Conservation (phyloP, 2,329 filamentous ascomycete genomes). For the Trichocomaceae sp. region DNA sequence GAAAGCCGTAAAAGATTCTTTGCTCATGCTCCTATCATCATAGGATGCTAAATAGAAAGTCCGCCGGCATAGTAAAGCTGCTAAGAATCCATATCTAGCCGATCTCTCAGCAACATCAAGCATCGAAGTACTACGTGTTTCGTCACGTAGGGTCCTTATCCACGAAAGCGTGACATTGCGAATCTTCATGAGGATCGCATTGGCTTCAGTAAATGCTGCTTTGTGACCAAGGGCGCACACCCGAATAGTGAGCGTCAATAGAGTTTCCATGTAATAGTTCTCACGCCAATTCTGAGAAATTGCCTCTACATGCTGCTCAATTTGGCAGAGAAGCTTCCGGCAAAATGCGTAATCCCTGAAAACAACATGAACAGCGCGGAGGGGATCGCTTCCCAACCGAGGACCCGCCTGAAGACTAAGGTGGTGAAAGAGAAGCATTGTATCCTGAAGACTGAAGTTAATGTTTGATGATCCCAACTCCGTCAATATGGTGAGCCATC, state of each 20-base stretch:
- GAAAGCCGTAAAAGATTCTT: conserved; percentile 23
- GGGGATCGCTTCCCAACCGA: conserved; percentile 19
- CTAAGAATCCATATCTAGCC: conserved; percentile 6
- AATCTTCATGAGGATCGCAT: conserved; percentile 34
- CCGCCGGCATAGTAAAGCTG: conserved; percentile 36
- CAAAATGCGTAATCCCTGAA: conserved; percentile 50
- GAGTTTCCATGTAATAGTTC: conserved; percentile 49
- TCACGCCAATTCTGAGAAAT: conserved; percentile 56
- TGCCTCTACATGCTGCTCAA: conserved; percentile 41
- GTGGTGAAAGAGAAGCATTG: conserved; percentile 45
- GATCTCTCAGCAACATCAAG: conserved; percentile 6
- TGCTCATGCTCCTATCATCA: not conserved
- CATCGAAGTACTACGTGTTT: not conserved
- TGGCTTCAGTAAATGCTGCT: conserved; percentile 10
- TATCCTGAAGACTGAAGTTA: conserved; percentile 54
- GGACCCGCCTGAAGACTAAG: conserved; percentile 54
- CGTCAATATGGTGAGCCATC: conserved; percentile 45
- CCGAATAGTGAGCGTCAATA: conserved; percentile 49
- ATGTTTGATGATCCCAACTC: conserved; percentile 50
- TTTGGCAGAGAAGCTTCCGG: conserved; percentile 40
- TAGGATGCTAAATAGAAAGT: conserved; percentile 32
- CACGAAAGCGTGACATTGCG: conserved; percentile 3
- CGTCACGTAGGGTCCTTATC: conserved; percentile 1
- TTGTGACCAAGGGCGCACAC: conserved; percentile 25
- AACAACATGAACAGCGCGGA: conserved; percentile 45